Conservation (phyloP, 1,284 basidiomycete genomes). For the Volvariella volvacea region DNA sequence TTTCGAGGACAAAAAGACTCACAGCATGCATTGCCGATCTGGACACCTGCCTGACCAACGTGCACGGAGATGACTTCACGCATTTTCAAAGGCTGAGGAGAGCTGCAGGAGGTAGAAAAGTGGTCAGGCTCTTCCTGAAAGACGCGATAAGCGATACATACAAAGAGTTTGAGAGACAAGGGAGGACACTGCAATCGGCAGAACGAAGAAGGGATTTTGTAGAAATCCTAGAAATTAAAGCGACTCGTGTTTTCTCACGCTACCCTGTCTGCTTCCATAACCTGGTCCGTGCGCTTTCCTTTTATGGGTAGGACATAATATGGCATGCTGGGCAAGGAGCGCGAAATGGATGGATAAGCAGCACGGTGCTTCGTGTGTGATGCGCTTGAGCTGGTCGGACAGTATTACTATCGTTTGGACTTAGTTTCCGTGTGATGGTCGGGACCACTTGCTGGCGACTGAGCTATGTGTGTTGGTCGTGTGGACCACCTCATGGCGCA, state of each 20-base stretch:
- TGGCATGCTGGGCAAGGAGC: too few species aligned
- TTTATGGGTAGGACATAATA: too few species aligned
- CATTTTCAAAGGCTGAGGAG: constrained; percentile 39
- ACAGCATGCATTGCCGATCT: constrained; percentile 95
- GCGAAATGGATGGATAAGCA: too few species aligned
- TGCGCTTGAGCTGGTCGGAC: too few species aligned
- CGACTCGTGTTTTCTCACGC: constrained; percentile 28
- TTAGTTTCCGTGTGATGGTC: too few species aligned
- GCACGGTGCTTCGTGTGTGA: too few species aligned
- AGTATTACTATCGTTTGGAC: too few species aligned
- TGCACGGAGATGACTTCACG: constrained; percentile 91
- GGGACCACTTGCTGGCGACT: too few species aligned
- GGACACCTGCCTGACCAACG: constrained; percentile 92
- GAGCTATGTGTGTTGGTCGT: too few species aligned
- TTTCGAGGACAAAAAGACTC: constrained; percentile 18
- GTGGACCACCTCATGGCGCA: too few species aligned
- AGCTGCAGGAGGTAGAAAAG: constrained; percentile 10
- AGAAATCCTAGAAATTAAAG: constrained; percentile 26
- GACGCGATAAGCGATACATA: constrained; percentile 22
- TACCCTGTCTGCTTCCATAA: constrained; percentile 20
- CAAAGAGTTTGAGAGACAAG: constrained; percentile 19
- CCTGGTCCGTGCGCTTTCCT: constrained; percentile 30
- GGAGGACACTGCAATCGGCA: constrained; percentile 29
- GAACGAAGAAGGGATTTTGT: constrained; percentile 26
- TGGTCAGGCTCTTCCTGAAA: constrained; percentile 13